Evolutionary conservation across 495 filamentous ascomycete genomes (phyloP).

Genomic region (Monascus purpureus): DNA sequence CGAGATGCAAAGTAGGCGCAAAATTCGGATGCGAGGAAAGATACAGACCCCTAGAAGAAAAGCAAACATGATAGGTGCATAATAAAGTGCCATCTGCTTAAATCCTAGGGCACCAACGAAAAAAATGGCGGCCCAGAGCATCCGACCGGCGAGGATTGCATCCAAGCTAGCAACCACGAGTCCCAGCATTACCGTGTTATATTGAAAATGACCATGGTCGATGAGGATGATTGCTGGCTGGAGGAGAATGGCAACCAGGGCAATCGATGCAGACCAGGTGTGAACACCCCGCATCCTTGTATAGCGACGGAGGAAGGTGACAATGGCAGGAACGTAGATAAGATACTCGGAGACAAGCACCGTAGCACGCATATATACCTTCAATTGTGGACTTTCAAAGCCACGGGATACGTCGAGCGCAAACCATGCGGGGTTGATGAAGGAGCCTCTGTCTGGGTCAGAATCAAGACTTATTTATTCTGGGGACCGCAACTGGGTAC

Average conservation of each 20-base stretch:
- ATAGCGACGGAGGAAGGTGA: conserved; percentile 69
- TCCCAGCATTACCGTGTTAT: conserved; percentile 96
- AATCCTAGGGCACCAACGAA: conserved; percentile 89
- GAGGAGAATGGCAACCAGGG: conserved; percentile 78
- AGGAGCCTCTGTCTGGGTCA: conserved; percentile 40
- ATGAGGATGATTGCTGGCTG: conserved; percentile 86
- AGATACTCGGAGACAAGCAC: conserved; percentile 83
- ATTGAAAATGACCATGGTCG: conserved; percentile 98
- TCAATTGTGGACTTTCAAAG: conserved; percentile 60
- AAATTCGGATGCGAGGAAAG: conserved; percentile 54
- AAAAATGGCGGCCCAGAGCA: conserved; percentile 80
- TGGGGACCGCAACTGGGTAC: neutral
- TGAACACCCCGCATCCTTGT: conserved; percentile 56
- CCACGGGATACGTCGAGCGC: conserved; percentile 74
- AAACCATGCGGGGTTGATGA: conserved; percentile 77
- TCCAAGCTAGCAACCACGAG: conserved; percentile 74
- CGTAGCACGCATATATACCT: conserved; percentile 89
- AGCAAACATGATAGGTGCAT: conserved; percentile 81
- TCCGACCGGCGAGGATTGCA: conserved; percentile 69
- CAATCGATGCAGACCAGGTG: conserved; percentile 67
- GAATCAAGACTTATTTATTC: conserved; percentile 1
- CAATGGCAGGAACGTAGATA: conserved; percentile 69
- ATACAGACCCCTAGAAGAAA: conserved; percentile 80
- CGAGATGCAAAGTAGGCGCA: conserved; percentile 60
- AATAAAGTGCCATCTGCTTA: conserved; percentile 98